A percentile compares a stretch with the other conserved stretches of the same genome.
These are phyloP conservation scores for Lachnellula occidentalis DNA, from an alignment of 2,329 filamentous ascomycete genomes.

Conservation along the genomic window DNA sequence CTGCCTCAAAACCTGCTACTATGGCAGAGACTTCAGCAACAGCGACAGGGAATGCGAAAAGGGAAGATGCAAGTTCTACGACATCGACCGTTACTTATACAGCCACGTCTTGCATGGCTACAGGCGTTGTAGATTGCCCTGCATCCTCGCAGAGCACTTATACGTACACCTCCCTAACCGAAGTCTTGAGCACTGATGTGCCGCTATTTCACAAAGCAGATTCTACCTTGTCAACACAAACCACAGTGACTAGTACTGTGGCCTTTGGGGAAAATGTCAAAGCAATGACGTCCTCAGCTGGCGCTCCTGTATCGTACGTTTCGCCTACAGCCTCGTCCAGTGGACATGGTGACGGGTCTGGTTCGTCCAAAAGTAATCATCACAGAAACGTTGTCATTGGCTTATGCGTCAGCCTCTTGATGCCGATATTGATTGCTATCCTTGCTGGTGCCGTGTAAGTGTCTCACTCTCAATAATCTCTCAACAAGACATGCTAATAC, in stretches of 20 bases:
- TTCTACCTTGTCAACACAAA: slow-evolving; percentile 19
- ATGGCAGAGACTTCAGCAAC: slow-evolving; percentile 28
- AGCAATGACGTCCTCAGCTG: slow-evolving; percentile 35
- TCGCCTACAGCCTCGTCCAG: slow-evolving; percentile 30
- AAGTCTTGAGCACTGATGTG: slow-evolving; percentile 36
- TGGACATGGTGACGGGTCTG: neutral
- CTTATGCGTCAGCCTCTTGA: slow-evolving; percentile 41
- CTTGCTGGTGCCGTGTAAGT: slow-evolving; percentile 22
- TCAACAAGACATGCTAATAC: no score
- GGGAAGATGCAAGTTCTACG: no score
- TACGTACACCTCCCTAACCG: slow-evolving; percentile 34
- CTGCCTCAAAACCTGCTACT: slow-evolving; percentile 10
- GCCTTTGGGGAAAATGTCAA: slow-evolving; percentile 40
- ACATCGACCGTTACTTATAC: no score
- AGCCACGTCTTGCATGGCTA: slow-evolving; percentile 33
- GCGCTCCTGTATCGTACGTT: slow-evolving; percentile 40
- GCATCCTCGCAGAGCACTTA: slow-evolving; percentile 42
- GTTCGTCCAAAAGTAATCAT: slow-evolving; percentile 29
- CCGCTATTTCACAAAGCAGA: slow-evolving; percentile 15
- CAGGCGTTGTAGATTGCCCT: slow-evolving; percentile 44
- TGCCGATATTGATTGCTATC: slow-evolving; percentile 34
- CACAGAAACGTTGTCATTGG: slow-evolving; percentile 45
- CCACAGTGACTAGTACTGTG: slow-evolving; percentile 31
- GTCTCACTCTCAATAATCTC: no score
- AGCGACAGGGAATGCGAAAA: slow-evolving; percentile 35